Conservation (phyloP, 2,329 filamentous ascomycete genomes). For the Trichophyton schoenleinii region DNA sequence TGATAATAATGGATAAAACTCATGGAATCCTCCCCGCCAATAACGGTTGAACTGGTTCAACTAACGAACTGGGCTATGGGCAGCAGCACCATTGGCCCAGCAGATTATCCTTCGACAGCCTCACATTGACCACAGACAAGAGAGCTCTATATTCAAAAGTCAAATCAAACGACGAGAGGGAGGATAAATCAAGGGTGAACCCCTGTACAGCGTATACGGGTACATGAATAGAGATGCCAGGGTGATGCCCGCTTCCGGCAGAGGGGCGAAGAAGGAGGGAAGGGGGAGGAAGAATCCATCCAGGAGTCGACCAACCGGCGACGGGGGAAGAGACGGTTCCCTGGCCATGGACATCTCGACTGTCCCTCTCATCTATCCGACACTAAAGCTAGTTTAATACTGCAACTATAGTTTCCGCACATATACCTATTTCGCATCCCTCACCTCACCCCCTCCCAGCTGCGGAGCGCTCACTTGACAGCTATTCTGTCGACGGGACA, state of each 20-base stretch:
- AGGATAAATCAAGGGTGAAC: not conserved
- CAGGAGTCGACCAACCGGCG: constrained; percentile 1
- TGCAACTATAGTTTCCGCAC: not conserved
- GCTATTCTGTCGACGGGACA: not conserved
- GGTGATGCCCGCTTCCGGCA: not conserved
- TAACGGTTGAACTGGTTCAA: not conserved
- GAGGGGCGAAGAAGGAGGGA: not conserved
- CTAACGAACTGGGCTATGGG: not conserved
- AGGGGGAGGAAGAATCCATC: not conserved
- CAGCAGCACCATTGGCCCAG: not conserved
- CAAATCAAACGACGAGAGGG: not conserved
- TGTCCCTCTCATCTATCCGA: not conserved
- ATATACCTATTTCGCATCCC: not conserved
- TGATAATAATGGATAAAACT: too few species aligned
- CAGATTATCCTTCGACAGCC: not conserved
- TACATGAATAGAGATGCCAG: not conserved
- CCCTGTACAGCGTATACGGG: not conserved
- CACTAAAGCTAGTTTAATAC: not conserved
- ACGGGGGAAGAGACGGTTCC: not conserved
- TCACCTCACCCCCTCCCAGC: not conserved
- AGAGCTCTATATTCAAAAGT: not conserved
- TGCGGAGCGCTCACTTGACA: constrained; percentile 4
- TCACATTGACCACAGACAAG: not conserved
- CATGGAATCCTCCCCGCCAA: not conserved
- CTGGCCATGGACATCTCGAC: not conserved